These are phyloP conservation scores for Aspergillus aculeatus DNA, from an alignment of 2,329 filamentous ascomycete species.

Conservation along the genomic window DNA sequence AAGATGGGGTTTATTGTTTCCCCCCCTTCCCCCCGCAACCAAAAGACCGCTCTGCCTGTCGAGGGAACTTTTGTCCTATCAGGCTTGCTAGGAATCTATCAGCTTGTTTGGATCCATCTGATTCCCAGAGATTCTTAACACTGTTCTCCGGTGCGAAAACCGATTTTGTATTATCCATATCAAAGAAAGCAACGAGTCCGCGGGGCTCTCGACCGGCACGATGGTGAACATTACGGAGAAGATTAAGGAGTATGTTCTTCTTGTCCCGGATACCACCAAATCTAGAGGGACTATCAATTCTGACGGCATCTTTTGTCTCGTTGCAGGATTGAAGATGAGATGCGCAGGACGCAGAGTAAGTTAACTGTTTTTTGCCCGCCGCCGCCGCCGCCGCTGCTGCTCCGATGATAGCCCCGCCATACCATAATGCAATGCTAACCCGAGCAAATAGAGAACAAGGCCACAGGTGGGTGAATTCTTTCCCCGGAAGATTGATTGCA, in stretches of 20 bases:
- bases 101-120: background rate
- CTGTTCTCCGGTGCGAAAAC: background rate
- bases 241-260: conserved; percentile 81
- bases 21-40: background rate
- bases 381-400: no score
- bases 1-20: background rate
- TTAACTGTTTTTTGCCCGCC: conserved; percentile 12
- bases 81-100: background rate
- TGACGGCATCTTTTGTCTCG: conserved; percentile 9
- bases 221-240: conserved; percentile 99
- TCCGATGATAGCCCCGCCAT: background rate
- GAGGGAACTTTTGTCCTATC: background rate
- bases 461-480: conserved; percentile 69
- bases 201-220: conserved; percentile 35
- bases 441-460: conserved; percentile 80
- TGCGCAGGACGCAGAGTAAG: conserved; percentile 97
- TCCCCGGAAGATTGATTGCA: background rate
- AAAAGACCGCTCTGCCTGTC: background rate
- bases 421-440: conserved; percentile 34
- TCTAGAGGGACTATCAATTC: conserved; percentile 1
- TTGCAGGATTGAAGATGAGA: conserved; percentile 96
- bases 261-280: background rate
- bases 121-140: background rate
- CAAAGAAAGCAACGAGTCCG: conserved; percentile 19
- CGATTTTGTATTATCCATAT: background rate